A percentile compares a stretch with the other conserved stretches of the same genome.
Conservation (phyloP, 345 rosid genomes). For the Eucalyptus sp. region DNA sequence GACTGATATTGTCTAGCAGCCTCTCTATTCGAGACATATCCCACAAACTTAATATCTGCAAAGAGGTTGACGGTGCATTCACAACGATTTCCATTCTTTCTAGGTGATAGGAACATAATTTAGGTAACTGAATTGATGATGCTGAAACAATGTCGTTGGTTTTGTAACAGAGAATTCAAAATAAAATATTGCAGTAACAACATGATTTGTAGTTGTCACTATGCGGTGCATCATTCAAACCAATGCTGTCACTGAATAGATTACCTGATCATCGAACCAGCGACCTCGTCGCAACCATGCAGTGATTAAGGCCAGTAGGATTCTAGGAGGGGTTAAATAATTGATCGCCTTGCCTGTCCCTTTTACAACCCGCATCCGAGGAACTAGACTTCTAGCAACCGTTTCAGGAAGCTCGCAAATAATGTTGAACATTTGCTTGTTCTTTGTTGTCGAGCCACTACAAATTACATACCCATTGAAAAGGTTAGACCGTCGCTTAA, state of each 20-base stretch:
- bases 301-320: constrained; percentile 78
- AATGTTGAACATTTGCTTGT: constrained; percentile 86
- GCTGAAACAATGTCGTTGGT: neutral
- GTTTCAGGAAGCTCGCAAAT: constrained; percentile 96
- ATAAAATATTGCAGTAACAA: neutral
- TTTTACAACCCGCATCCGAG: constrained; percentile 78
- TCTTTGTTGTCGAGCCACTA: constrained; percentile 74
- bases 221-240: neutral
- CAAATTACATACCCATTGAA: neutral
- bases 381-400: constrained; percentile 87
- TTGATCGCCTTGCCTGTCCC: constrained; percentile 72
- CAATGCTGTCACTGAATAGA: neutral
- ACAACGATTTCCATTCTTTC: neutral
- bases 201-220: no score
- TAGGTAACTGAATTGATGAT: neutral
- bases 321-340: constrained; percentile 89
- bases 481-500: neutral
- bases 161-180: neutral
- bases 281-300: constrained; percentile 91
- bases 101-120: neutral
- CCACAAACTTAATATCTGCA: neutral
- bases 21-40: neutral
- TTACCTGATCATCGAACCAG: constrained; percentile 96
- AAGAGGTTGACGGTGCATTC: neutral
- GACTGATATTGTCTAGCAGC: neutral